These are phyloP conservation scores for Pleurotus salmoneostramineus DNA, from an alignment of 768 basidiomycete genomes.

Conservation along the genomic window DNA sequence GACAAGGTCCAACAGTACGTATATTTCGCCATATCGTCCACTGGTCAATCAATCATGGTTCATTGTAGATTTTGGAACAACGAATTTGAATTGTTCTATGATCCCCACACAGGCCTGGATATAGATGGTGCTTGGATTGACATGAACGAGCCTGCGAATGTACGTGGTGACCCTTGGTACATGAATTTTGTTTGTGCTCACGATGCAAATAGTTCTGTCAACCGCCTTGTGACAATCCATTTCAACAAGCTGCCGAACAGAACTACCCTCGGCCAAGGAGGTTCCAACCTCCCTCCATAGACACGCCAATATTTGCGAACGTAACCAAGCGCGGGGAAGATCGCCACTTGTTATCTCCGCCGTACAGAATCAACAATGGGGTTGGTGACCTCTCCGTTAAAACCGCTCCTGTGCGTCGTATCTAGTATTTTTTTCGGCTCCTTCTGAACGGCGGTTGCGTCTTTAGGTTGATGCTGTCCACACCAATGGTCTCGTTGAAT, in stretches of 20 bases:
- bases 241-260: slow-evolving; percentile 48
- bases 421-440: background rate
- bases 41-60: background rate
- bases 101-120: slow-evolving; percentile 48
- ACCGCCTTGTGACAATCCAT: slow-evolving; percentile 58
- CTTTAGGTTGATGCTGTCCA: slow-evolving; percentile 42
- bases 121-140: slow-evolving; percentile 76
- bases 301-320: slow-evolving; percentile 47
- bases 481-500: slow-evolving; percentile 55
- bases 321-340: slow-evolving; percentile 9
- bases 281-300: slow-evolving; percentile 44
- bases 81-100: slow-evolving; percentile 57
- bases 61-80: slow-evolving; percentile 53
- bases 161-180: slow-evolving; percentile 21
- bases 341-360: slow-evolving; percentile 42
- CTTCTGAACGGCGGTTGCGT: background rate
- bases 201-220: slow-evolving; percentile 49
- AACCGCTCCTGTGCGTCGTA: slow-evolving; percentile 47
- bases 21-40: background rate
- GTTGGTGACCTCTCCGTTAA: slow-evolving; percentile 47
- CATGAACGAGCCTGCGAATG: slow-evolving; percentile 72
- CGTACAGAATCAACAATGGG: slow-evolving; percentile 58
- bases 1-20: slow-evolving; percentile 44
- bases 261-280: slow-evolving; percentile 51
- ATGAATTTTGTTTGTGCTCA: background rate